These are phyloP conservation scores for Magnaporthales sp. DNA, from an alignment of 2,329 filamentous ascomycete genomes.

Conservation along the genomic window DNA sequence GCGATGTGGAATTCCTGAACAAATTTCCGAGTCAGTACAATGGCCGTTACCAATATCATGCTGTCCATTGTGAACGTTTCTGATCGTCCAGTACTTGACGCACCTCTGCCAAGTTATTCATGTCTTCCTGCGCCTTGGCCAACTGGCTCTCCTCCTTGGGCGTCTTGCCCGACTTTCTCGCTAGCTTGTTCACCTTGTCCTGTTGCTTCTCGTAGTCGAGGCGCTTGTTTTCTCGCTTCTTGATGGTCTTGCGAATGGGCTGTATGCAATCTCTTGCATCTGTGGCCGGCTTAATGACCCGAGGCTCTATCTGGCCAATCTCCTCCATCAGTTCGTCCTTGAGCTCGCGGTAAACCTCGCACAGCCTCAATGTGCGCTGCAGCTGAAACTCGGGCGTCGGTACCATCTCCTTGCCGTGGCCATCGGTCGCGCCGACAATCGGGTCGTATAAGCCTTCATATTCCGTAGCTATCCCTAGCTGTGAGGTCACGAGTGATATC, in stretches of 20 bases:
- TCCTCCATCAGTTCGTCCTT: slow-evolving; percentile 65
- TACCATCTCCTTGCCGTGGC: slow-evolving; percentile 42
- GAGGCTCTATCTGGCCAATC: slow-evolving; percentile 59
- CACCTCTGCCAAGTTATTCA: slow-evolving; percentile 57
- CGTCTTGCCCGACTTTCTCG: slow-evolving; percentile 61
- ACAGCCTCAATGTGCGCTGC: slow-evolving; percentile 55
- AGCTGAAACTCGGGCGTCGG: slow-evolving; percentile 56
- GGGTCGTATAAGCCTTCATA: slow-evolving; percentile 70
- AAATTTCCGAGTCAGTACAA: background rate
- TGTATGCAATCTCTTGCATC: slow-evolving; percentile 61
- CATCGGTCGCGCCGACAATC: slow-evolving; percentile 57
- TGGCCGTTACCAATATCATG: background rate
- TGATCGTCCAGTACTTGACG: slow-evolving; percentile 10
- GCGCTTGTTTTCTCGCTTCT: slow-evolving; percentile 75
- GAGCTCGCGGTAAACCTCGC: slow-evolving; percentile 60
- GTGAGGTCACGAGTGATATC: slow-evolving; percentile 61
- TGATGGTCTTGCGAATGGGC: slow-evolving; percentile 72
- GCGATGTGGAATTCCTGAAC: slow-evolving; percentile 61
- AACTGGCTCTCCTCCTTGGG: slow-evolving; percentile 66
- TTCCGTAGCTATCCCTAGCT: slow-evolving; percentile 57
- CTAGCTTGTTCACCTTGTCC: slow-evolving; percentile 58
- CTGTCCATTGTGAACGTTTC: background rate
- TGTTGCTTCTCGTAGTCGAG: slow-evolving; percentile 74
- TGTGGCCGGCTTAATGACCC: slow-evolving; percentile 60
- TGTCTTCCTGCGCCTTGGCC: slow-evolving; percentile 62